Percentiles rank a stretch among this genome's conserved stretches.
Conservation (phyloP, 768 basidiomycete species). For the Lenzites betulinus region DNA sequence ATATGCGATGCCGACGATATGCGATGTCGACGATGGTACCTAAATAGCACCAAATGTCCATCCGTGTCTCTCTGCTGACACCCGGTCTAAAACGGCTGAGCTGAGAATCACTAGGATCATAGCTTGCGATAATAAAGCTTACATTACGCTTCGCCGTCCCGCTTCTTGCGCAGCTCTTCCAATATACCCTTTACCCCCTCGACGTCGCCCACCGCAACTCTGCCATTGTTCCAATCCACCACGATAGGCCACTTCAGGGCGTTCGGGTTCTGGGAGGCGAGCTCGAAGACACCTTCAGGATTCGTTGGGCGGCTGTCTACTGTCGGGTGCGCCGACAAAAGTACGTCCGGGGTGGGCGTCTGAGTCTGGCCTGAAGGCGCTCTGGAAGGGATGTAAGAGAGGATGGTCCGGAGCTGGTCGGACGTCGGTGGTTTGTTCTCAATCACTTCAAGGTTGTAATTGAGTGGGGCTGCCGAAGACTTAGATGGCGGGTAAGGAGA, state of each 20-base stretch:
- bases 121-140: not conserved
- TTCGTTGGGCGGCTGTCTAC: constrained; percentile 42
- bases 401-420: constrained; percentile 69
- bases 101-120: no score
- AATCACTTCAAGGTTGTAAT: constrained; percentile 73
- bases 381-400: constrained; percentile 53
- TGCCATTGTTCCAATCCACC: constrained; percentile 73
- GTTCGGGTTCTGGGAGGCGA: constrained; percentile 57
- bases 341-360: constrained; percentile 31
- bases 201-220: constrained; percentile 63
- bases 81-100: no score
- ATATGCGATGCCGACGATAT: no score
- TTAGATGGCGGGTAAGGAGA: constrained; percentile 60
- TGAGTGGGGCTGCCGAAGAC: constrained; percentile 50
- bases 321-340: constrained; percentile 67
- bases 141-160: constrained; percentile 61
- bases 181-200: constrained; percentile 70
- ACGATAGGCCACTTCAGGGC: constrained; percentile 80
- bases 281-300: constrained; percentile 46
- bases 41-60: no score
- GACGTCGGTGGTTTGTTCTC: constrained; percentile 62
- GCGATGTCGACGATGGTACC: no score
- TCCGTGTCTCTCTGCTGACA: no score
- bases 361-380: constrained; percentile 11
- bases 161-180: constrained; percentile 61